Percentiles rank a stretch among this genome's conserved stretches.
These are phyloP conservation scores for Royoungia palumana DNA, from an alignment of 768 basidiomycete genomes.

Conservation along the genomic window DNA sequence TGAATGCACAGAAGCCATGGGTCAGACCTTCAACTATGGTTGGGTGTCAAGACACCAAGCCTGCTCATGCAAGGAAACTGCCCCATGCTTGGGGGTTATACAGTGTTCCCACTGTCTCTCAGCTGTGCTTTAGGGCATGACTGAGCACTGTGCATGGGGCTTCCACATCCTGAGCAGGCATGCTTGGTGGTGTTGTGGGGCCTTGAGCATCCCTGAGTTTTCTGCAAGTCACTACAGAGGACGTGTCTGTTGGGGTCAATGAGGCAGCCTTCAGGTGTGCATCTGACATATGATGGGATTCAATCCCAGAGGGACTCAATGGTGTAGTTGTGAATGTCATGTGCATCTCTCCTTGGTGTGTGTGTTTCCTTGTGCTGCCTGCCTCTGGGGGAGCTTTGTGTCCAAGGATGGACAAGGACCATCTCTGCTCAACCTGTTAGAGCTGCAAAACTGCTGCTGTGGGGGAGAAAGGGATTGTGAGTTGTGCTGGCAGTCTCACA, in stretches of 20 bases:
- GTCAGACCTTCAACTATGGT: neutral
- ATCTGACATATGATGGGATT: no score
- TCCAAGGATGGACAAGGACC: no score
- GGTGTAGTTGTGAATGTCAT: no score
- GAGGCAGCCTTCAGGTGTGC: neutral
- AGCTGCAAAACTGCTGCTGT: no score
- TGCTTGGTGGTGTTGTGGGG: neutral
- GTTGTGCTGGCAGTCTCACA: no score
- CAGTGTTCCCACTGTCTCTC: neutral
- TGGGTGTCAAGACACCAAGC: neutral
- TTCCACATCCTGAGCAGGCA: neutral
- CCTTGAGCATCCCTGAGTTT: neutral
- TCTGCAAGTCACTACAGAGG: neutral
- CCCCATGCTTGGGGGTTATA: neutral
- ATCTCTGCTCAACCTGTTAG: no score
- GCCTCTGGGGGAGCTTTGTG: no score
- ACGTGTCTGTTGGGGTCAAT: neutral
- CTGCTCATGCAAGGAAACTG: accelerated
- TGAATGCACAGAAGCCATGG: neutral
- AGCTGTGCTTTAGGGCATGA: neutral
- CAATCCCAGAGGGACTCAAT: no score
- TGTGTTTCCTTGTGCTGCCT: no score
- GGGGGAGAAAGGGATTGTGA: no score
- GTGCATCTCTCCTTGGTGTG: no score
- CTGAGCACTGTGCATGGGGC: neutral